Percentiles rank a stretch among this genome's conserved stretches.
Evolutionary conservation across 805 yeast genomes (phyloP).

Genomic region (Schwanniomyces occidentalis): DNA sequence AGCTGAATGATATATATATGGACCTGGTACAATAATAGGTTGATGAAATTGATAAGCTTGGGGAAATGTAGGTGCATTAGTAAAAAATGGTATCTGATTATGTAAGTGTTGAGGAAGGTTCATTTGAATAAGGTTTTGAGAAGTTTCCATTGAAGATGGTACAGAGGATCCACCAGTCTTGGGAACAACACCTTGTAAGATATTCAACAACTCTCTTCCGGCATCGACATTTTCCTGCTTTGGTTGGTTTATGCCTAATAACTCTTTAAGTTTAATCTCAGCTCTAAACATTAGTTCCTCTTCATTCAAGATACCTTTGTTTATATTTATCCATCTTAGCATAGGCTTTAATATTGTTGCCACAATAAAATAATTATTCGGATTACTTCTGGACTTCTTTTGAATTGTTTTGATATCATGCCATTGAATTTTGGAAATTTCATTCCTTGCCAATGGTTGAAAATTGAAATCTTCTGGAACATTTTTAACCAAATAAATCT

Average conservation of each 20-base stretch:
- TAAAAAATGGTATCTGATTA: slow-evolving; percentile 21
- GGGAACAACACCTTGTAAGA: slow-evolving; percentile 46
- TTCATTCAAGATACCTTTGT: slow-evolving; percentile 51
- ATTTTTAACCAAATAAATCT: slow-evolving; percentile 73
- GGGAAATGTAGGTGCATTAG: slow-evolving; percentile 7
- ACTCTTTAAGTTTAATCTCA: slow-evolving; percentile 61
- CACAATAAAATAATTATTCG: slow-evolving; percentile 45
- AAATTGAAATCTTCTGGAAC: slow-evolving; percentile 79
- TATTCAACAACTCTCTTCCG: slow-evolving; percentile 72
- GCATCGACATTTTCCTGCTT: slow-evolving; percentile 51
- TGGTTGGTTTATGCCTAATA: slow-evolving; percentile 55
- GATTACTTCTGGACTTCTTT: slow-evolving; percentile 41
- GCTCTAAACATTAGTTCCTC: slow-evolving; percentile 62
- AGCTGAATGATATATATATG: background rate
- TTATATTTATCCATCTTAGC: slow-evolving; percentile 54
- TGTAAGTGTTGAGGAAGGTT: slow-evolving; percentile 36
- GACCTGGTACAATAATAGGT: background rate
- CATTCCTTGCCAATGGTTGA: slow-evolving; percentile 82
- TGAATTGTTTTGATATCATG: slow-evolving; percentile 48
- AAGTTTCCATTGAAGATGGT: slow-evolving; percentile 3
- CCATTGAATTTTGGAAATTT: slow-evolving; percentile 85
- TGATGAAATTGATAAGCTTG: slow-evolving; percentile 1
- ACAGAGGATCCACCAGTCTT: slow-evolving; percentile 3
- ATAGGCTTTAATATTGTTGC: slow-evolving; percentile 52
- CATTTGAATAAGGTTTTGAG: slow-evolving; percentile 18